A percentile compares a stretch with the other conserved stretches of the same genome.
These are phyloP conservation scores for Barnettozyma botsteinii DNA, from an alignment of 805 yeast species.

Conservation along the genomic window DNA sequence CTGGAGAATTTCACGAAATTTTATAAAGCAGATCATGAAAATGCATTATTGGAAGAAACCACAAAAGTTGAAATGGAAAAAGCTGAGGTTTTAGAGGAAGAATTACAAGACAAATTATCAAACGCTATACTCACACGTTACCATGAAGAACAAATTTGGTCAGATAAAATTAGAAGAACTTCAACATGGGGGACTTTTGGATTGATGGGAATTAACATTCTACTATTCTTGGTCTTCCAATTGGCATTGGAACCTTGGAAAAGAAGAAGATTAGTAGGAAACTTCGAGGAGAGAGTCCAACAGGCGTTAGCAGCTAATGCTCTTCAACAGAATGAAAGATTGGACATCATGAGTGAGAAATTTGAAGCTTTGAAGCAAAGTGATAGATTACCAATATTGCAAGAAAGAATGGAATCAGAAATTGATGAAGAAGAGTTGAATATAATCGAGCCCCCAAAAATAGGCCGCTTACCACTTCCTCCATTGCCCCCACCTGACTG, in stretches of 20 bases:
- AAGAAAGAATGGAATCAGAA: constrained; percentile 17
- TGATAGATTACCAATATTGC: constrained; percentile 16
- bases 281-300: constrained; percentile 78
- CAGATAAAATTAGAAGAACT: constrained; percentile 89
- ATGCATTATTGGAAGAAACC: constrained; percentile 53
- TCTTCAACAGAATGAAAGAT: constrained; percentile 24
- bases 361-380: constrained; percentile 21
- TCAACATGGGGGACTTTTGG: constrained; percentile 96
- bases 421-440: constrained; percentile 16
- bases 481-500: background rate
- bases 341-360: constrained; percentile 25
- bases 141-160: constrained; percentile 97
- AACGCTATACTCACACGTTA: constrained; percentile 80
- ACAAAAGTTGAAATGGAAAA: constrained; percentile 43
- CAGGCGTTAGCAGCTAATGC: constrained; percentile 38
- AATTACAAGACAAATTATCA: constrained; percentile 60
- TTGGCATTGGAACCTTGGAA: constrained; percentile 94
- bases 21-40: constrained; percentile 73
- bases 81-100: constrained; percentile 61
- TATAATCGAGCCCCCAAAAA: constrained; percentile 15
- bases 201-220: constrained; percentile 79
- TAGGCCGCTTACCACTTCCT: constrained; percentile 16
- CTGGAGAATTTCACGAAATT: constrained; percentile 78
- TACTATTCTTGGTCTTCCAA: constrained; percentile 76
- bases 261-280: constrained; percentile 67